Percentiles rank a stretch among this genome's conserved stretches.
Conservation (phyloP, 1,284 basidiomycete species). For the Ceratobasidium sp. region DNA sequence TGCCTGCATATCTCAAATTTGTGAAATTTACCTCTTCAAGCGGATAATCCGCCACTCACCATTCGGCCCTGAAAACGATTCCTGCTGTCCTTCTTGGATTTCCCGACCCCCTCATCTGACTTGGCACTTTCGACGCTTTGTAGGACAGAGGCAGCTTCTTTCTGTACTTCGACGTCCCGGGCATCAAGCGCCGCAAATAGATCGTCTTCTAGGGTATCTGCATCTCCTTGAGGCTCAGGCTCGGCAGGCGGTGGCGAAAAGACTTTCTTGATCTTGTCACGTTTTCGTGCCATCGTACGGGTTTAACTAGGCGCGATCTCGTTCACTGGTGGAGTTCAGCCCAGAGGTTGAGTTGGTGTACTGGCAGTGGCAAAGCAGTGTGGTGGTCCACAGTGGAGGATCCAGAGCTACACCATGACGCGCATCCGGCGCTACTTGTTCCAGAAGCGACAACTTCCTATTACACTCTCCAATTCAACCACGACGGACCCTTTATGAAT, state of each 20-base stretch:
- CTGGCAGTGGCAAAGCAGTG: background rate
- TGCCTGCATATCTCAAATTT: constrained; percentile 61
- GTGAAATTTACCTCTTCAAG: background rate
- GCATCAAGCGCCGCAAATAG: constrained; percentile 78
- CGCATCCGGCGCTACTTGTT: background rate
- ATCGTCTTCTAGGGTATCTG: constrained; percentile 74
- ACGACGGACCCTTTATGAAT: background rate
- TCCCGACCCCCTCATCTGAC: constrained; percentile 52
- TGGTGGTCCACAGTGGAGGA: background rate
- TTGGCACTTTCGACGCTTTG: constrained; percentile 59
- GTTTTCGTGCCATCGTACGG: constrained; percentile 44
- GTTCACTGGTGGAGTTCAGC: background rate
- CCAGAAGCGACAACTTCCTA: background rate
- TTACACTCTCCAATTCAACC: background rate
- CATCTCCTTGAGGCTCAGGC: constrained; percentile 56
- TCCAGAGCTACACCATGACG: constrained; percentile 15
- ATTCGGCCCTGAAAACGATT: constrained; percentile 81
- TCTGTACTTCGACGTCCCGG: constrained; percentile 62
- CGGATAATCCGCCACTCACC: constrained; percentile 59
- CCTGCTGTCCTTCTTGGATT: constrained; percentile 72
- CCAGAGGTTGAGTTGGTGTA: background rate
- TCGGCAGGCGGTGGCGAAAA: constrained; percentile 51
- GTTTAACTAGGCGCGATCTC: background rate
- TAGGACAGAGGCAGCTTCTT: constrained; percentile 63
- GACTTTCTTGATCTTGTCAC: constrained; percentile 66